Base-by-base conservation (phyloP, 1,139 yeast species). In the Arxiozyma slooffiae region DNA sequence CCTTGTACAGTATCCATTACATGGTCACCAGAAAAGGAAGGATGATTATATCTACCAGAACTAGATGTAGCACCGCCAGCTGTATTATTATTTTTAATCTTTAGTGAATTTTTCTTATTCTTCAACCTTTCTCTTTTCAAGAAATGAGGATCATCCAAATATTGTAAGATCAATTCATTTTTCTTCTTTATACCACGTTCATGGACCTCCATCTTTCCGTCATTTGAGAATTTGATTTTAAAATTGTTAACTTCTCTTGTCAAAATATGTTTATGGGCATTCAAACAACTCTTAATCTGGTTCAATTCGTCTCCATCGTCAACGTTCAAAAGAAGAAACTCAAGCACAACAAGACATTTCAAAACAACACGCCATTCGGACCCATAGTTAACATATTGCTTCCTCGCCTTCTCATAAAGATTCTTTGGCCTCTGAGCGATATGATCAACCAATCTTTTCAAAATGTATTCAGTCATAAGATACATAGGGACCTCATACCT, bases 371-470 rank as follows among this genome's bases (percentile, higher is more conserved):
- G 57, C 71, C 72, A 69, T 52, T 69, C 73, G 14, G 60, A 53
- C 7, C 73, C 73, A 45, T 65, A 64, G 52, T 69, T 69, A 24
- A 69, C 67, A 49, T 67, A 69, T 44, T 68, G 69, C 49, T 68
- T 67, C 47, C 70, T 57, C 5, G 71, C 71, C 57, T 61, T 64
- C 50, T 66, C 66, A 53, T 68, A 69, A n/a, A 67, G 48, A 45
- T 62, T 62, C 48, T 62, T 66, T 9, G 70, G 68, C 52, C 63
- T 59, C 17, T 58, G 55, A 5, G 69, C 68, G 49, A 66, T 61
- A 45, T 66, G 70, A 54, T 66, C 70, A 22, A 65, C 61, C 48
- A 66, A 50, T 47, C 69, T 54, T 48, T 66, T 65, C 53, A 63
- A 48, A 14, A 63, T 61, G 49, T 64, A 64, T 48, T 64, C 68